Base-by-base conservation (phyloP, 2,329 filamentous ascomycete species). In the Trichoderma semiorbis region DNA sequence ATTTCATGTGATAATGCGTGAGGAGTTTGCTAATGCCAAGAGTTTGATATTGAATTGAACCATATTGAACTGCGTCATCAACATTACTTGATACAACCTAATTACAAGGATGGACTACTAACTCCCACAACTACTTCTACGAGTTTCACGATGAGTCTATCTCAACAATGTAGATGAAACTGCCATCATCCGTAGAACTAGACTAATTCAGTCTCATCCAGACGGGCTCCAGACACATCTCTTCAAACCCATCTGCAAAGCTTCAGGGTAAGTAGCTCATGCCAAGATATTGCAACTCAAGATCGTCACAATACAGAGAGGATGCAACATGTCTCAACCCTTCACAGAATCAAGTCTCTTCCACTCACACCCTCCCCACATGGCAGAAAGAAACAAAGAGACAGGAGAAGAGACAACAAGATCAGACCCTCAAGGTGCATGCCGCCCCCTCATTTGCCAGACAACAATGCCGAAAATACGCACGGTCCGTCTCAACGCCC, bases 391-490 rank as follows among this genome's bases (percentile, higher is more conserved):
- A 34, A 60, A 60, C 28, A 34, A 60, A 57, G 28, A 30, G 55
- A 34, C 16, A 43, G 28, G 5, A 67, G 16, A 43, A 43, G 39
- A n/a, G 36, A 62, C 6, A 67, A 36, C 34, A 50, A 32, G 26
- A 34, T 34, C 24, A 5, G 11, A 12, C 55, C 55, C 66, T 69
- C 66, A 69, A 69, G 66, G 66, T 69, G 16, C 55, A 69, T 10
- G 55, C 36, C 55, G 24, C 55, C 18, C 18, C 28, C 18, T 28
- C 30, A 69, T 69, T 69, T 60, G 36, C 36, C 14, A 69, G n/a
- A 34, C 26, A 34, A 61, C 24, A 24, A 26, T 28, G 8, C 57
- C 57, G 24, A 60, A 30, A 34, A 36, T 26, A 24, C 28, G 64
- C 64, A 67, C 64, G 50, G 18, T n/a, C 63, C 63, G 18, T 28